These are phyloP conservation scores for Geotrichum siamense DNA, from an alignment of 1,139 yeast species.

Conservation along the genomic window DNA sequence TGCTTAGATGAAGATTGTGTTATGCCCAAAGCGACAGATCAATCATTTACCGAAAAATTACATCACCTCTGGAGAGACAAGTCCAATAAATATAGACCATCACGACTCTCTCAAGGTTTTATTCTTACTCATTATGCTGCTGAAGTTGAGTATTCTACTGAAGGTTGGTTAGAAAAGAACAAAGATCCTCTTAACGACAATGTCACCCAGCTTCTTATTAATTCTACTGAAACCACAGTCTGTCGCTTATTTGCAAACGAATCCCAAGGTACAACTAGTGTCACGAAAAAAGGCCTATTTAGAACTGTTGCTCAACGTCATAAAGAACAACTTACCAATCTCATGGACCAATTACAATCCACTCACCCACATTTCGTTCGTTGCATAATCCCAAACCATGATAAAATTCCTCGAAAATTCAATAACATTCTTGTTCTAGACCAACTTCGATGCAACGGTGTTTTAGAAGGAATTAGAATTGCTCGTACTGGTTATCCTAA, in stretches of 20 bases:
- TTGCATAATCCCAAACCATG: slow-evolving; percentile 84
- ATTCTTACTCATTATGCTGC: slow-evolving; percentile 91
- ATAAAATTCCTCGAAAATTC: slow-evolving; percentile 61
- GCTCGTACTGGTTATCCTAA: slow-evolving; percentile 98
- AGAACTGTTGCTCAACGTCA: slow-evolving; percentile 73
- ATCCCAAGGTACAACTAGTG: slow-evolving; percentile 20
- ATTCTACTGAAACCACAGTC: slow-evolving; percentile 51
- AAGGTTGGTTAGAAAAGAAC: slow-evolving; percentile 91
- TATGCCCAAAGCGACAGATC: slow-evolving; percentile 83
- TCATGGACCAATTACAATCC: slow-evolving; percentile 64
- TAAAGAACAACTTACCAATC: slow-evolving; percentile 67
- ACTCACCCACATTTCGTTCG: slow-evolving; percentile 97
- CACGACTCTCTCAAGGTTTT: slow-evolving; percentile 52
- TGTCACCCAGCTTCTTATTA: slow-evolving; percentile 50
- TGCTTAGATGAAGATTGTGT: slow-evolving; percentile 92
- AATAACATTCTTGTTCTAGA: slow-evolving; percentile 73
- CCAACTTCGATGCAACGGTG: slow-evolving; percentile 95
- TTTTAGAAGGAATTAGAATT: slow-evolving; percentile 93
- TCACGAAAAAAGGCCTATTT: slow-evolving; percentile 42
- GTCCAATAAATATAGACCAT: slow-evolving; percentile 59
- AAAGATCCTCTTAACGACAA: slow-evolving; percentile 87
- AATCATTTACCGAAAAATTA: slow-evolving; percentile 74
- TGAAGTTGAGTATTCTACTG: slow-evolving; percentile 83
- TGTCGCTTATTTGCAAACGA: slow-evolving; percentile 38
- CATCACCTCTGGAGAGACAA: slow-evolving; percentile 55